Conservation (phyloP, 208 protist species). For the Trypanosoma rangeli region DNA sequence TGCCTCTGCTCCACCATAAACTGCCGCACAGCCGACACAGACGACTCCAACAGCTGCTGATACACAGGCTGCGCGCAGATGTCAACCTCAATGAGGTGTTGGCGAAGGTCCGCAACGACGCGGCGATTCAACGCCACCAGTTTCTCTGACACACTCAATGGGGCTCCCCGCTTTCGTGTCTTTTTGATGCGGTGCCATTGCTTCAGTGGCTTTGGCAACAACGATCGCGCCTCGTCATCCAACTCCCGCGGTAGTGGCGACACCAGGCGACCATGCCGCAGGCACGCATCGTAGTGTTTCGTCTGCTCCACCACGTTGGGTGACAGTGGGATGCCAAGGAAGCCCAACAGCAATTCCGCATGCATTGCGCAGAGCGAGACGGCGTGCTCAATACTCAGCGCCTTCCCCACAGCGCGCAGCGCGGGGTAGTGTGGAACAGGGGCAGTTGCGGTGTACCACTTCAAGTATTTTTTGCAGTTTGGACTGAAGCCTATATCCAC, state of each 20-base stretch:
- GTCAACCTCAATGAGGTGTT: slow-evolving; percentile 57
- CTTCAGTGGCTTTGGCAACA: slow-evolving; percentile 54
- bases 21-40: slow-evolving; percentile 37
- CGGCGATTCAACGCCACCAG: slow-evolving; percentile 38
- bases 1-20: slow-evolving; percentile 58
- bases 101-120: slow-evolving; percentile 31
- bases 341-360: slow-evolving; percentile 55
- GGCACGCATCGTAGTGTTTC: slow-evolving; percentile 59
- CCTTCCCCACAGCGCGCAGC: slow-evolving; percentile 54
- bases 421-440: slow-evolving; percentile 24
- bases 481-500: slow-evolving; percentile 22
- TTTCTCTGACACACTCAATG: slow-evolving; percentile 40
- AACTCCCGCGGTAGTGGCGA: slow-evolving; percentile 28
- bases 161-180: slow-evolving; percentile 28
- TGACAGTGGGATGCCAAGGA: slow-evolving; percentile 53
- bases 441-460: slow-evolving; percentile 30
- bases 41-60: slow-evolving; percentile 41
- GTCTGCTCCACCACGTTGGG: slow-evolving; percentile 30
- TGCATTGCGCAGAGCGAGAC: slow-evolving; percentile 75
- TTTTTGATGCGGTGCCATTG: slow-evolving; percentile 42
- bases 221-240: slow-evolving; percentile 5
- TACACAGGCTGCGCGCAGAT: slow-evolving; percentile 31
- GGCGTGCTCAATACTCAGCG: slow-evolving; percentile 32
- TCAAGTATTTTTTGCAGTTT: slow-evolving; percentile 16
- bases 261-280: slow-evolving; percentile 49